A percentile compares a stretch with the other conserved stretches of the same genome.
Evolutionary conservation across 371 early-diverging fungal genomes (phyloP).

Genomic region (Cokeromyces recurvatus): DNA sequence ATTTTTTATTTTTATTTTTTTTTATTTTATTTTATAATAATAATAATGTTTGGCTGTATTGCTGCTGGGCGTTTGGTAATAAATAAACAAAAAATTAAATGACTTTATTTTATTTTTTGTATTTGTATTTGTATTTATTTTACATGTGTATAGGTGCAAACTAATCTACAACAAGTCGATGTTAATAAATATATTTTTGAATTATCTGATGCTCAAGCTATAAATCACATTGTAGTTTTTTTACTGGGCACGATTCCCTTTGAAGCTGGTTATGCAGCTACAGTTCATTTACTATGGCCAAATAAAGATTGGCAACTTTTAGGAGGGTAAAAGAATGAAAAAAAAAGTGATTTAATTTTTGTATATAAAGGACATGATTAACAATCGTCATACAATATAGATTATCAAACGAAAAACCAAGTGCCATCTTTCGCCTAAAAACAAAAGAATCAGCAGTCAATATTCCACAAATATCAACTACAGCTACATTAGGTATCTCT

Average conservation of each 20-base stretch:
- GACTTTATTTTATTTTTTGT: no score
- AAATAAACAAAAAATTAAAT: no score
- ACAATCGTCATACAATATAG: constrained; percentile 31
- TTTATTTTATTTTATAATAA: not conserved
- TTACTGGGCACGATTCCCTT: constrained; percentile 82
- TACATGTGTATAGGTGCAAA: constrained; percentile 74
- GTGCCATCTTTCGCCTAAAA: constrained; percentile 72
- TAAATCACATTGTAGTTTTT: constrained; percentile 93
- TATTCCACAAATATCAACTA: constrained; percentile 23
- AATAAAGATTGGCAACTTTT: constrained; percentile 82
- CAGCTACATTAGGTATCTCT: constrained; percentile 85
- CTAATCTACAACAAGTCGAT: constrained; percentile 85
- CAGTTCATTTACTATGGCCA: constrained; percentile 89
- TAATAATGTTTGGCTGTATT: constrained; percentile 83
- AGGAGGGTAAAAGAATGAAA: constrained; percentile 59
- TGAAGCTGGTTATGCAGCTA: constrained; percentile 79
- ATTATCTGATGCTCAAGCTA: constrained; percentile 69
- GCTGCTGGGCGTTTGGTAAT: constrained; percentile 80
- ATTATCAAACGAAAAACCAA: constrained; percentile 70
- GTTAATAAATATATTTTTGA: constrained; percentile 79
- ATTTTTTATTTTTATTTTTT: constrained; percentile 4
- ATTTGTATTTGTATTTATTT: no score
- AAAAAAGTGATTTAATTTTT: no score
- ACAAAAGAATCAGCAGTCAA: constrained; percentile 10
- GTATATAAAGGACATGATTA: no score